These are phyloP conservation scores for Ramularia endophylla DNA, from an alignment of 2,329 filamentous ascomycete species.

Conservation along the genomic window DNA sequence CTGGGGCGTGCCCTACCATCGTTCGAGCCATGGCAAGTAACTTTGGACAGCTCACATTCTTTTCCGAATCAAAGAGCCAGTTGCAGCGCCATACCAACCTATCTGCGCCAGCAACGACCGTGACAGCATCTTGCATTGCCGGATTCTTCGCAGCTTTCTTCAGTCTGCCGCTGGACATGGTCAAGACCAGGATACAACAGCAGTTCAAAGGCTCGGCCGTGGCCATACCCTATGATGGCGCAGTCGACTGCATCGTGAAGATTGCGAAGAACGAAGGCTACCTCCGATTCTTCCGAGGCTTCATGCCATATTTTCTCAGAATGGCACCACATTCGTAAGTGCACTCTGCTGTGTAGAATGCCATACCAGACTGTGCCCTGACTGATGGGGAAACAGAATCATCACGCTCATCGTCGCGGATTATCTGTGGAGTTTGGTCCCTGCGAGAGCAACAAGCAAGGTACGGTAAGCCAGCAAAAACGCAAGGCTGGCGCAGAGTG, in stretches of 20 bases:
- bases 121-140: constrained; percentile 79
- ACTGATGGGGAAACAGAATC: constrained; percentile 3
- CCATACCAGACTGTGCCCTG: no score
- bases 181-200: constrained; percentile 98
- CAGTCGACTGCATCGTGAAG: constrained; percentile 83
- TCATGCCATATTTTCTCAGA: constrained; percentile 75
- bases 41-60: constrained; percentile 93
- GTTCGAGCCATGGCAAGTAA: constrained; percentile 95
- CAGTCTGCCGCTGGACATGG: constrained; percentile 90
- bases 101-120: constrained; percentile 60
- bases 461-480: no score
- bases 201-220: no score
- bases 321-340: constrained; percentile 14
- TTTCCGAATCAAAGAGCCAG: constrained; percentile 87
- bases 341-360: background rate
- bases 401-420: constrained; percentile 18
- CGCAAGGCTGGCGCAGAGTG: no score
- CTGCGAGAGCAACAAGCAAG: no score
- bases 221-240: constrained; percentile 84
- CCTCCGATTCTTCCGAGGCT: constrained; percentile 87
- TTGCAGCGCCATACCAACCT: constrained; percentile 62
- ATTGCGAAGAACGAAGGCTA: constrained; percentile 81
- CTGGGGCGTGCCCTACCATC: constrained; percentile 81
- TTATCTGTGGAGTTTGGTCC: constrained; percentile 8
- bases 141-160: constrained; percentile 97